Evolutionary conservation across 306 rosid genomes (phyloP).

Genomic region (Sphenostylis stenocarpa): DNA sequence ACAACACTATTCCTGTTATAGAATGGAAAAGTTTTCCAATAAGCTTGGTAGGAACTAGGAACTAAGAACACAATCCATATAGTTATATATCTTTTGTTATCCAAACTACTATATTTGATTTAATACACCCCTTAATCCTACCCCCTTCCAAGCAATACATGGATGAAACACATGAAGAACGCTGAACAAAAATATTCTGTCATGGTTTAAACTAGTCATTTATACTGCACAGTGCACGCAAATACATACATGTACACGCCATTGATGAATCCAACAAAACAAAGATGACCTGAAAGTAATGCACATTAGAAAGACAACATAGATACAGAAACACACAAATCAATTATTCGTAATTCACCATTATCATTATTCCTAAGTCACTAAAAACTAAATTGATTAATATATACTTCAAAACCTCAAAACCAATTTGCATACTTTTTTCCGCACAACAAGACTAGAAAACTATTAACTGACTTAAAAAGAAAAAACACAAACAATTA

Average conservation of each 20-base stretch:
- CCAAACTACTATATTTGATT: not conserved
- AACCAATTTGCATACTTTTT: not conserved
- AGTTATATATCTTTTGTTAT: not conserved
- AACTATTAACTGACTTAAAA: not conserved
- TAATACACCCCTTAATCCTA: not conserved
- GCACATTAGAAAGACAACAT: not conserved
- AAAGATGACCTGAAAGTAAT: not conserved
- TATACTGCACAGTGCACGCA: not conserved
- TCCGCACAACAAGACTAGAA: not conserved
- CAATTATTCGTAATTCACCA: not conserved
- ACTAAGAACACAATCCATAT: not conserved
- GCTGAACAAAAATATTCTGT: not conserved
- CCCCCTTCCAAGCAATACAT: not conserved
- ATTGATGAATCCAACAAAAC: conserved; percentile 10
- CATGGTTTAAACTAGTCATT: no score
- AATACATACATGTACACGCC: not conserved
- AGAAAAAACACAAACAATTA: not conserved
- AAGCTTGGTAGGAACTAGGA: not conserved
- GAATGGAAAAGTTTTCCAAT: not conserved
- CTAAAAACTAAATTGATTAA: not conserved
- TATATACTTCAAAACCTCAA: not conserved
- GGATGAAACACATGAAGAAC: not conserved
- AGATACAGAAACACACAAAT: not conserved
- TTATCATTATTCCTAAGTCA: not conserved
- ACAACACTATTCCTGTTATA: not conserved